Conservation (phyloP, 768 basidiomycete species). For the Gymnopilus junonius region DNA sequence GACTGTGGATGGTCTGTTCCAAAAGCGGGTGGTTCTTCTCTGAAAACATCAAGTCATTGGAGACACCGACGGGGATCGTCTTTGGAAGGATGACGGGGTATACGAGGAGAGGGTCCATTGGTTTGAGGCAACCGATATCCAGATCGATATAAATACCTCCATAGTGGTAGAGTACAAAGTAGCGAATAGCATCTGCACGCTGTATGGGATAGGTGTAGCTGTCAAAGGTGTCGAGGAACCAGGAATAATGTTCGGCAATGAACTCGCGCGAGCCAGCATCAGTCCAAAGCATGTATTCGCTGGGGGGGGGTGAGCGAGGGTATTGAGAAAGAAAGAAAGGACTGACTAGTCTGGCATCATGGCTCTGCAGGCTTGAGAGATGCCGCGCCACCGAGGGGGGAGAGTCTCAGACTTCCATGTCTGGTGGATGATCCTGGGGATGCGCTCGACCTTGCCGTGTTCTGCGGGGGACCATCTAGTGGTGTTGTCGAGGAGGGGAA, state of each 20-base stretch:
- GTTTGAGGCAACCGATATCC: slow-evolving; percentile 91
- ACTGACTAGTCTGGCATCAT: slow-evolving; percentile 98
- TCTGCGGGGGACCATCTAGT: slow-evolving; percentile 68
- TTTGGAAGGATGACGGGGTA: slow-evolving; percentile 91
- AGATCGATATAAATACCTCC: slow-evolving; percentile 97
- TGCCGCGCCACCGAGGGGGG: slow-evolving; percentile 77
- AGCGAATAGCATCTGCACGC: slow-evolving; percentile 96
- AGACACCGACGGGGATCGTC: slow-evolving; percentile 96
- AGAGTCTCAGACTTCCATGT: slow-evolving; percentile 95
- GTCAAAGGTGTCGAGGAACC: slow-evolving; percentile 95
- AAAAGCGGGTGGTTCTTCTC: slow-evolving; percentile 87
- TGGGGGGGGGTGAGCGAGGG: slow-evolving; percentile 37
- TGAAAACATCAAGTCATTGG: slow-evolving; percentile 96
- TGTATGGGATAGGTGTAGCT: slow-evolving; percentile 91
- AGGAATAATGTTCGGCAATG: slow-evolving; percentile 84
- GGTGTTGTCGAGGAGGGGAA: slow-evolving; percentile 58
- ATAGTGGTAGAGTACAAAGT: slow-evolving; percentile 95
- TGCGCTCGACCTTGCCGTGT: slow-evolving; percentile 67
- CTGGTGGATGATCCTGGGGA: slow-evolving; percentile 95
- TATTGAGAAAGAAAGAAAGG: slow-evolving; percentile 8
- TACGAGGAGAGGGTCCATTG: slow-evolving; percentile 82
- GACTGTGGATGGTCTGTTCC: slow-evolving; percentile 90
- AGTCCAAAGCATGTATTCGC: slow-evolving; percentile 98
- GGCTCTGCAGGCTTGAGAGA: slow-evolving; percentile 84
- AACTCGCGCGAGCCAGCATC: slow-evolving; percentile 90